Percentiles rank a stretch among this genome's conserved stretches.
phyloP scores from a whole-genome alignment of 768 basidiomycete species.

The Russula abietina region DNA sequence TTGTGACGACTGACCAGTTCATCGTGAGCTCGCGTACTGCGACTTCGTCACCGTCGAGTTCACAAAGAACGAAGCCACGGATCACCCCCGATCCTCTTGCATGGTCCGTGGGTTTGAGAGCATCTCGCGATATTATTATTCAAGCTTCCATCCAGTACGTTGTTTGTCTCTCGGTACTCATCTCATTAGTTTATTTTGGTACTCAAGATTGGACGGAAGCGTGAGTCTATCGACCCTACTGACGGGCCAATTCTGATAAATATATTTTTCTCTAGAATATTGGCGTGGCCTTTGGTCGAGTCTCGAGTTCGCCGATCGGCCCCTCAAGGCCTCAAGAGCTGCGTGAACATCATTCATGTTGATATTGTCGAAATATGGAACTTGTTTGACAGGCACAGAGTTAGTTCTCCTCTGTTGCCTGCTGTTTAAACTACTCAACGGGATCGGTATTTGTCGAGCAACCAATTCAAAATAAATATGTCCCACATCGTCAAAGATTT shows the following conservation, averaged over 20 bases:
- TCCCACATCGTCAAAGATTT: constrained; percentile 9
- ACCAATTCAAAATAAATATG: constrained; percentile 3
- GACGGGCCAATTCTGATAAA: not conserved
- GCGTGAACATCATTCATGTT: constrained; percentile 26
- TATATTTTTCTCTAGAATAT: not conserved
- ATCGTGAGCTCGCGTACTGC: not conserved
- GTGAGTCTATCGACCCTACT: not conserved
- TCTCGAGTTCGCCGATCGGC: constrained; percentile 36
- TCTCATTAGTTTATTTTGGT: not conserved
- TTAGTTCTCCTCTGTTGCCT: not conserved
- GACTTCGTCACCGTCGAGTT: not conserved
- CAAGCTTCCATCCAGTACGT: constrained; percentile 11
- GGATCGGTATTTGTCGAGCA: not conserved
- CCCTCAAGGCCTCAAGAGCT: constrained; percentile 77
- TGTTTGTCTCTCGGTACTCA: not conserved
- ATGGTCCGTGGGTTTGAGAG: constrained; percentile 5
- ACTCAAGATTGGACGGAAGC: not conserved
- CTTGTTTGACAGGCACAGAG: not conserved
- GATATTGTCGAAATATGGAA: constrained; percentile 6
- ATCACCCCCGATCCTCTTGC: not conserved
- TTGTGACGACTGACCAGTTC: not conserved
- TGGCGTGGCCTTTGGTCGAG: constrained; percentile 4
- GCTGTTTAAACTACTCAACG: not conserved
- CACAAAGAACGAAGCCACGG: not conserved
- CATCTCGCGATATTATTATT: not conserved